A percentile compares a stretch with the other conserved stretches of the same genome.
Conservation (phyloP, 2,329 filamentous ascomycete species). For the Ophiostoma sp. region DNA sequence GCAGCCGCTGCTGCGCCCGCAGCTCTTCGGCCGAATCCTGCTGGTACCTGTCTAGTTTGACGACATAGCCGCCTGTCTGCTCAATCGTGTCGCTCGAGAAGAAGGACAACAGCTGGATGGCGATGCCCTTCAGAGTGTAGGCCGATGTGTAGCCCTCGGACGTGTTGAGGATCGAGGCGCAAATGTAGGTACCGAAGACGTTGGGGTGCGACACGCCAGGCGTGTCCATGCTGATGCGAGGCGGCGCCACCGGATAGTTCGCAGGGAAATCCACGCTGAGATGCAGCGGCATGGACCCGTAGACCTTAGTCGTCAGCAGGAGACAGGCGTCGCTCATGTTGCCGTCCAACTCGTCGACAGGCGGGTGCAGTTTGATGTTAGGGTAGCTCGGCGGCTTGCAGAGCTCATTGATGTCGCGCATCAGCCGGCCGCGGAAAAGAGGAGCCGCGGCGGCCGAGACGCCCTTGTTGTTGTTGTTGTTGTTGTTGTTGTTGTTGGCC, state of each 20-base stretch:
- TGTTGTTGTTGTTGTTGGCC: not conserved
- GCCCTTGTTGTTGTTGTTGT: not conserved
- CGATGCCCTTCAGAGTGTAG: constrained; percentile 51
- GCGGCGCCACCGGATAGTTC: constrained; percentile 44
- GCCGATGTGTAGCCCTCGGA: constrained; percentile 49
- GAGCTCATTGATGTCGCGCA: constrained; percentile 50
- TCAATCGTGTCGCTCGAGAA: constrained; percentile 50
- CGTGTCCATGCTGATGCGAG: constrained; percentile 44
- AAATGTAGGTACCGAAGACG: constrained; percentile 47
- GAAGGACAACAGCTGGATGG: constrained; percentile 54
- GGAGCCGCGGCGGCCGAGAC: not conserved
- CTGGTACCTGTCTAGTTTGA: constrained; percentile 36
- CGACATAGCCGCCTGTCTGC: constrained; percentile 37
- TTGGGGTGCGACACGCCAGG: constrained; percentile 31
- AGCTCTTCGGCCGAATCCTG: not conserved
- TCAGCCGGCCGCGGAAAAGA: constrained; percentile 34
- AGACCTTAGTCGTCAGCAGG: constrained; percentile 44
- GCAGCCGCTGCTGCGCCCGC: not conserved
- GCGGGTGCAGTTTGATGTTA: constrained; percentile 44
- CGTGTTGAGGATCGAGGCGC: constrained; percentile 48
- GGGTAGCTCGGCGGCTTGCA: constrained; percentile 46
- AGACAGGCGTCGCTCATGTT: constrained; percentile 40
- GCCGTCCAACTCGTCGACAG: constrained; percentile 38
- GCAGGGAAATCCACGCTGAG: constrained; percentile 42
- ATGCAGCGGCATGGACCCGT: constrained; percentile 41